Conservation (phyloP, 2,329 filamentous ascomycete species). For the Claviceps citrina region DNA sequence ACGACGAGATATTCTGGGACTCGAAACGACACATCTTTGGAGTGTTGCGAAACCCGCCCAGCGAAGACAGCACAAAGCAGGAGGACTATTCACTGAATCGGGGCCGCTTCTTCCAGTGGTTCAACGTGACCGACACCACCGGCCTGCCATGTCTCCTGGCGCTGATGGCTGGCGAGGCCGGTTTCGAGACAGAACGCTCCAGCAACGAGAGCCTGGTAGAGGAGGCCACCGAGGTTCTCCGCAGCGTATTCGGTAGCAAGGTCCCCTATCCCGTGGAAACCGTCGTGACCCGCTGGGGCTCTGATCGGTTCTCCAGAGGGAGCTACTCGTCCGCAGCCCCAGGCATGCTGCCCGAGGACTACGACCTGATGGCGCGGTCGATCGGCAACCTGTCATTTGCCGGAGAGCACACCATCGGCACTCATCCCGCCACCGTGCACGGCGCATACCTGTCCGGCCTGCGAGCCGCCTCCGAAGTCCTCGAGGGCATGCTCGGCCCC, state of each 20-base stretch:
- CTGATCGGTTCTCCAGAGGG: slow-evolving; percentile 78
- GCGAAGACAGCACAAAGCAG: slow-evolving; percentile 57
- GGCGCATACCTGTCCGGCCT: slow-evolving; percentile 90
- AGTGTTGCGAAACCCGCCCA: slow-evolving; percentile 59
- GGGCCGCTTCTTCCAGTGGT: slow-evolving; percentile 95
- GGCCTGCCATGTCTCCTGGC: slow-evolving; percentile 79
- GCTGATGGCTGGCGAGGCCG: slow-evolving; percentile 90
- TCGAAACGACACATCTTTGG: slow-evolving; percentile 83
- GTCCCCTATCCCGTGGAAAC: slow-evolving; percentile 72
- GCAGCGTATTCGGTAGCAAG: slow-evolving; percentile 53
- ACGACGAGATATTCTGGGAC: slow-evolving; percentile 84
- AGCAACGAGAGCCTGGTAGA: slow-evolving; percentile 60
- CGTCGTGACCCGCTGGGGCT: slow-evolving; percentile 83
- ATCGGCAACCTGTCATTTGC: slow-evolving; percentile 88
- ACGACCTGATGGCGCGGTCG: slow-evolving; percentile 74
- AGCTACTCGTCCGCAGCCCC: slow-evolving; percentile 92
- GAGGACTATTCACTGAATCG: slow-evolving; percentile 63
- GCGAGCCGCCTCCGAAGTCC: slow-evolving; percentile 72
- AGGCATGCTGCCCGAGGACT: slow-evolving; percentile 69
- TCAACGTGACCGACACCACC: slow-evolving; percentile 82
- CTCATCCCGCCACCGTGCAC: slow-evolving; percentile 91
- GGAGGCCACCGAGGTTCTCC: slow-evolving; percentile 67
- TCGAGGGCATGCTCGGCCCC: slow-evolving; percentile 66
- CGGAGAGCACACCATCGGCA: slow-evolving; percentile 89
- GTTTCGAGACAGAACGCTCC: slow-evolving; percentile 68